A percentile compares a stretch with the other conserved stretches of the same genome.
Conservation (phyloP, 352 stramenopile species). For the Phytophthora idaei region DNA sequence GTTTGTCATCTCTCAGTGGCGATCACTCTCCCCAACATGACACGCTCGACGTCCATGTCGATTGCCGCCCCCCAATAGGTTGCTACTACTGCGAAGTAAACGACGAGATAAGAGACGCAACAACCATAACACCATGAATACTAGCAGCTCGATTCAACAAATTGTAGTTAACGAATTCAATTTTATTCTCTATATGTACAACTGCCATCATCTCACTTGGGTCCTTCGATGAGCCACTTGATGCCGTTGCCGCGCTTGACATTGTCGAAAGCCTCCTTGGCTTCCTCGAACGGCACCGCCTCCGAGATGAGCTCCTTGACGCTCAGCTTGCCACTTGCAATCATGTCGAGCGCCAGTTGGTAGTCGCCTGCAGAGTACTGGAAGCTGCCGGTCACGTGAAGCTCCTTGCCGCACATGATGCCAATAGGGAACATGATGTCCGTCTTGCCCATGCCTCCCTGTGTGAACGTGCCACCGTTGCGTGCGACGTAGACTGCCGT, state of each 20-base stretch:
- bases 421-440: conserved; percentile 36
- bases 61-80: conserved; percentile 12
- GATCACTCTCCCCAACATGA: conserved; percentile 21
- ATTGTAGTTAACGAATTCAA: conserved; percentile 10
- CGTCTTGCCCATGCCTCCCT: conserved; percentile 39
- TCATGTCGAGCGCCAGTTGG: conserved; percentile 33
- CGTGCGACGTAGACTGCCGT: conserved; percentile 30
- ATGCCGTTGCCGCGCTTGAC: conserved; percentile 38
- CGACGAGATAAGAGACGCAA: neutral
- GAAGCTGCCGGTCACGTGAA: conserved; percentile 39
- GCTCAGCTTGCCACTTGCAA: conserved; percentile 32
- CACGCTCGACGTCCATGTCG: conserved; percentile 4
- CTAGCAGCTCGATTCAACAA: conserved; percentile 8
- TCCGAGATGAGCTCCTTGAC: conserved; percentile 37
- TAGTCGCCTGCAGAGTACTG: conserved; percentile 39
- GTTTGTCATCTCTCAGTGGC: conserved; percentile 61
- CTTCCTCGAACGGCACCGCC: conserved; percentile 35
- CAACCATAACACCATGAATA: neutral
- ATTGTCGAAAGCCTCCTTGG: conserved; percentile 38
- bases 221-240: conserved; percentile 45
- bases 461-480: conserved; percentile 27
- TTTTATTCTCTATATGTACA: conserved; percentile 1
- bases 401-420: conserved; percentile 35
- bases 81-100: conserved; percentile 20
- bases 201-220: conserved; percentile 22